A percentile compares a stretch with the other conserved stretches of the same genome.
phyloP scores from a whole-genome alignment of 2,329 filamentous ascomycete genomes.

The Hymenotorrendiella dingleyae region DNA sequence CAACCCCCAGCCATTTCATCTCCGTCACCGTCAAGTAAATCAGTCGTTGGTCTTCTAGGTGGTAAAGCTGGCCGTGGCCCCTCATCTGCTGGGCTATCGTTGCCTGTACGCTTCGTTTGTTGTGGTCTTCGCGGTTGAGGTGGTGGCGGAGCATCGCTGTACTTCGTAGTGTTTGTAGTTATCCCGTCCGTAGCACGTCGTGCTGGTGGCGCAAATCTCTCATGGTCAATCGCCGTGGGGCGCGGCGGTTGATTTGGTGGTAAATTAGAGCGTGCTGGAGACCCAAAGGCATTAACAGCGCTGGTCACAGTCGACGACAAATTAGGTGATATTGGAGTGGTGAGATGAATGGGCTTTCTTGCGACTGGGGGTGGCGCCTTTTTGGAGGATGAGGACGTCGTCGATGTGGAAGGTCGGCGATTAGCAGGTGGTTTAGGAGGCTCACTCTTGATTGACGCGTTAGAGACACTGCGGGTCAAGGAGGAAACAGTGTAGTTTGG shows the following conservation, averaged over 20 bases:
- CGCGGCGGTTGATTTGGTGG: slow-evolving; percentile 9
- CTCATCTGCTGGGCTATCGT: slow-evolving; percentile 12
- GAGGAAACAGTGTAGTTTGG: slow-evolving; percentile 9
- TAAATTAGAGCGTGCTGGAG: slow-evolving; percentile 8
- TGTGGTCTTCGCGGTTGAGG: slow-evolving; percentile 19
- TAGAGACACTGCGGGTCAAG: slow-evolving; percentile 14
- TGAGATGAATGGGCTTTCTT: slow-evolving; percentile 30
- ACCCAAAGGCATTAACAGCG: slow-evolving; percentile 11
- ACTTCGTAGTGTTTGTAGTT: slow-evolving; percentile 3
- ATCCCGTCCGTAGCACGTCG: slow-evolving; percentile 16
- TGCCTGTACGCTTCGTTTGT: slow-evolving; percentile 8
- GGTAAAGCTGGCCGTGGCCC: slow-evolving; percentile 23
- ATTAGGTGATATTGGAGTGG: slow-evolving; percentile 17
- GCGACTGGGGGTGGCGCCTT: slow-evolving; percentile 30
- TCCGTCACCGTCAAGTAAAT: slow-evolving; percentile 25
- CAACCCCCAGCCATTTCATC: slow-evolving; percentile 22
- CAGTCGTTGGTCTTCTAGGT: slow-evolving; percentile 20
- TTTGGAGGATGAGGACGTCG: slow-evolving; percentile 23
- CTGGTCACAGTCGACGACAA: slow-evolving; percentile 17
- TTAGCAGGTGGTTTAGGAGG: slow-evolving; percentile 12
- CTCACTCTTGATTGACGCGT: slow-evolving; percentile 12
- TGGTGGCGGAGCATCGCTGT: slow-evolving; percentile 19
- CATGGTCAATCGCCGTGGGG: slow-evolving; percentile 10
- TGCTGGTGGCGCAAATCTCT: slow-evolving; percentile 22
- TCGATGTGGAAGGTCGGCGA: slow-evolving; percentile 23